These are phyloP conservation scores for Mortierella sp. DNA, from an alignment of 371 early-diverging fungal species.

Conservation along the genomic window DNA sequence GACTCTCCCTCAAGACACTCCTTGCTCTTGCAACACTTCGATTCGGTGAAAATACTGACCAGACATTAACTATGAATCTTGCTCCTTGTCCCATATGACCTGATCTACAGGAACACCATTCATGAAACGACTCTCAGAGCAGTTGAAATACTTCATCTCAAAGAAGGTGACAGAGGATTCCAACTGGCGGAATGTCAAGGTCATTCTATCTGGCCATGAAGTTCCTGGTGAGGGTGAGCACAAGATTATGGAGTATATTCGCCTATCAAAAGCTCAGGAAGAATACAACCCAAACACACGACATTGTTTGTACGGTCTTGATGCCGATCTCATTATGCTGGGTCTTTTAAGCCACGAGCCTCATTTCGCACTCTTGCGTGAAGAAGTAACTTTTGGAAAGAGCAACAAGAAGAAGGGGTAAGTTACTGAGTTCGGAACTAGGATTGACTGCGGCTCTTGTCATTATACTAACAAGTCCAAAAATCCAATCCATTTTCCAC, in stretches of 20 bases:
- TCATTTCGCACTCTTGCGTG: constrained; percentile 96
- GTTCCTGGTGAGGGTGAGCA: constrained; percentile 99
- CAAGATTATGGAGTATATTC: constrained; percentile 99
- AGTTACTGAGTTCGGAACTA: constrained; percentile 19
- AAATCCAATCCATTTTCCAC: not conserved
- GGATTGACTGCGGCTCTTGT: not conserved
- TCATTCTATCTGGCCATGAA: constrained; percentile 95
- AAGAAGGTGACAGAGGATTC: constrained; percentile 92
- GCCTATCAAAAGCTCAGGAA: constrained; percentile 84
- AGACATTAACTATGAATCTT: not conserved
- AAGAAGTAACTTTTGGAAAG: constrained; percentile 93
- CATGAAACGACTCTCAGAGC: constrained; percentile 92
- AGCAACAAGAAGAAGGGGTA: constrained; percentile 69
- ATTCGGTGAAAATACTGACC: not conserved
- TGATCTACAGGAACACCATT: constrained; percentile 86
- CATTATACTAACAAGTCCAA: not conserved
- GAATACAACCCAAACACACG: constrained; percentile 87
- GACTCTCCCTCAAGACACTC: not conserved
- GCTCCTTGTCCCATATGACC: not conserved
- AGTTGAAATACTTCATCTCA: constrained; percentile 91
- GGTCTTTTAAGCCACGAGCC: constrained; percentile 96
- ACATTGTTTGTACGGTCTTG: constrained; percentile 98
- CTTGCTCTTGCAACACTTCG: not conserved
- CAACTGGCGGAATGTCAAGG: constrained; percentile 89
- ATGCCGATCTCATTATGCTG: constrained; percentile 99